Conservation (phyloP, 2,329 filamentous ascomycete species). For the Paecilomyces niveus region DNA sequence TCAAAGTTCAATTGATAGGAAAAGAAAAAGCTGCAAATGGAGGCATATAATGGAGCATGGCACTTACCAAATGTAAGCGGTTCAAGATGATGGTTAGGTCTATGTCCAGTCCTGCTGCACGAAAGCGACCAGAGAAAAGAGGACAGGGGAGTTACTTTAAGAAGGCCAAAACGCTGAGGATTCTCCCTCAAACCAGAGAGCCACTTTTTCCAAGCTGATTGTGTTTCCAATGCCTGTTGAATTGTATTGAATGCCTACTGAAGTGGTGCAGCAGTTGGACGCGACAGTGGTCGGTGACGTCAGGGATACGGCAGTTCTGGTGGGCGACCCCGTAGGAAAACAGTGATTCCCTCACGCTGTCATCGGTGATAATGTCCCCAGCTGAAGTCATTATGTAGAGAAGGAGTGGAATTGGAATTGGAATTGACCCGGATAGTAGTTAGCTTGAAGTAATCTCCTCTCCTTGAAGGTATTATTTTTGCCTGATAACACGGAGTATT, state of each 20-base stretch:
- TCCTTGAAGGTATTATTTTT: too few relatives aligned
- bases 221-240: not conserved
- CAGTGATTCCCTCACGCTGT: not conserved
- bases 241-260: not conserved
- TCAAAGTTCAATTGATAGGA: not conserved
- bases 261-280: not conserved
- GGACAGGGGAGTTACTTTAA: not conserved
- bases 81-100: not conserved
- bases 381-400: not conserved
- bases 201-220: not conserved
- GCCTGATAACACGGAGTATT: too few relatives aligned
- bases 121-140: not conserved
- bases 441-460: too few relatives aligned
- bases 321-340: too few relatives aligned
- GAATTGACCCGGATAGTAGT: too few relatives aligned
- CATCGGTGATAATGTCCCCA: not conserved
- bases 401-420: too few relatives aligned
- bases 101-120: not conserved
- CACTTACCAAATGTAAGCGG: not conserved
- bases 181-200: not conserved
- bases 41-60: not conserved
- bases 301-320: not conserved
- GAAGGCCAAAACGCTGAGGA: not conserved
- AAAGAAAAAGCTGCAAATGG: not conserved
- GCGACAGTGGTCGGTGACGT: not conserved